Evolutionary conservation across 495 filamentous ascomycete genomes (phyloP), one percentile per base, ranked within the genome.

Genomic region (Staphylotrichum tortipilum): DNA sequence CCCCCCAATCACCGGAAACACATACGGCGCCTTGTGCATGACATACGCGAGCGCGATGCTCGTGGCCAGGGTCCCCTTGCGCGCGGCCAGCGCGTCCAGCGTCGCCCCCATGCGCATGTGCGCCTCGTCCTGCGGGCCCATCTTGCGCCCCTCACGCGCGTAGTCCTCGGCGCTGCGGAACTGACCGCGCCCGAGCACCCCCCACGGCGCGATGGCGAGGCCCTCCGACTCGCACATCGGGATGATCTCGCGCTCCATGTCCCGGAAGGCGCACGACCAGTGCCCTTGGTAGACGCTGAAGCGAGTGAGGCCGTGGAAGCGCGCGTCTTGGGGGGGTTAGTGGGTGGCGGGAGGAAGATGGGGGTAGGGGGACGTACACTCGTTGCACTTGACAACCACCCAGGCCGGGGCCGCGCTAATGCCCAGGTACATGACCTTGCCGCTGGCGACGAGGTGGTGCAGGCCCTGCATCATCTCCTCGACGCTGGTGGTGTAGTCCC

Each of bases 21-120:
- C 82, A 54, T 88, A 83, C 0, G 84, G 80, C 9, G 82, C 70
- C 65, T 88, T 89, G 60, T 78, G 73, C 63, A 82, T 75, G 8
- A 89, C 82, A 62, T 89, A 89, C 2, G 86, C 85, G 43, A 88
- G 64, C 4, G 86, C 86, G 36, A 88, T 64, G 44, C 73, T 74
- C 8, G 78, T 80, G 26, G 82, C 62, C 47, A 64, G 52, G 40
- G 69, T 75, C 4, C 67, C 67, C 57, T 80, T 79, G 40, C 58
- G 63, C 7, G 74, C 68, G 0, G 81, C 81, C 21, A 88, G 64
- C 9, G 68, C 63, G 49, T 85, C 82, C 12, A 89, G 68, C 1
- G 70, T 72, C 28, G 63, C 50, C 26, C 74, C 74, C 24, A 86
- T 70, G 35, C 76, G 75, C 46, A 75, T 69, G 1, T 83, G 55